phyloP scores from a whole-genome alignment of 1,284 basidiomycete genomes.

The Malassezia furfur region DNA sequence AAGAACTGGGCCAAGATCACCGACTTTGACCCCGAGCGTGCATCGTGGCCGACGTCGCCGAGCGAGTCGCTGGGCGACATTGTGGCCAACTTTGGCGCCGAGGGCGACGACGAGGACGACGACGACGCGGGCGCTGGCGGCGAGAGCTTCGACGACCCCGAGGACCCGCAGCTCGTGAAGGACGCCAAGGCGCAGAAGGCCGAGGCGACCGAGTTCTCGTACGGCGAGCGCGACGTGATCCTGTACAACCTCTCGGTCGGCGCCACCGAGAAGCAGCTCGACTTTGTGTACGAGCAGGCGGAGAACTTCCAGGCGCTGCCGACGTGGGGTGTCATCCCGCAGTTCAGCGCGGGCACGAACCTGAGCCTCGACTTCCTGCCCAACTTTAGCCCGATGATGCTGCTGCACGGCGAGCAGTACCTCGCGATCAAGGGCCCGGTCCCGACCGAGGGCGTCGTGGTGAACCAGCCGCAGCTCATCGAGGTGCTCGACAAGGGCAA shows the following conservation, averaged over 20 bases:
- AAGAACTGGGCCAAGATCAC: conserved; percentile 42
- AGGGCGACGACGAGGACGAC: conserved; percentile 23
- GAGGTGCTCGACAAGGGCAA: conserved; percentile 53
- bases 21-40: conserved; percentile 43
- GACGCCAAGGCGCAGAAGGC: conserved; percentile 63
- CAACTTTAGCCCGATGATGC: conserved; percentile 84
- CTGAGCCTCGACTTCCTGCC: conserved; percentile 72
- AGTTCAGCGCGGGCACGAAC: conserved; percentile 54
- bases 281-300: conserved; percentile 82
- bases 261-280: conserved; percentile 82
- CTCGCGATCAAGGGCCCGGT: conserved; percentile 77
- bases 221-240: conserved; percentile 81
- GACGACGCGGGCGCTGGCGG: conserved; percentile 22
- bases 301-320: conserved; percentile 78
- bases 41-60: conserved; percentile 37
- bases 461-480: conserved; percentile 59
- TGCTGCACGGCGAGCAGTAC: conserved; percentile 97
- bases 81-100: conserved; percentile 38
- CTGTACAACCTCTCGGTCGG: conserved; percentile 93
- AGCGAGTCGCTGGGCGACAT: conserved; percentile 44
- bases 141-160: conserved; percentile 61
- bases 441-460: conserved; percentile 73
- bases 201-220: conserved; percentile 51
- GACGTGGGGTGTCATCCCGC: conserved; percentile 93
- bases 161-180: conserved; percentile 73